Base-by-base conservation (phyloP, 1,139 yeast species). In the Meyerozyma athensensis region DNA sequence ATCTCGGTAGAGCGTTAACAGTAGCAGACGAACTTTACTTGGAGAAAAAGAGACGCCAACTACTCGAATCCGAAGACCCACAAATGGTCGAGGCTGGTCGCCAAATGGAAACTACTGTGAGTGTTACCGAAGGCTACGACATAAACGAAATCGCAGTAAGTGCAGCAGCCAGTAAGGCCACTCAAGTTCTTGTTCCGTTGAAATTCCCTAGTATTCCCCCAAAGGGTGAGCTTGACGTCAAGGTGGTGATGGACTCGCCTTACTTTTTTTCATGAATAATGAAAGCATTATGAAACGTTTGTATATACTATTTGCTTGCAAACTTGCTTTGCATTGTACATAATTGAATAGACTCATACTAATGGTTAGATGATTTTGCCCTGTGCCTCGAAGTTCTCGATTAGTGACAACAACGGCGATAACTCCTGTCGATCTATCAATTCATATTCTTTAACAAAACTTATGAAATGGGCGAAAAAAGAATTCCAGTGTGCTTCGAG, bases 401-500 rank as follows among this genome's bases (percentile, higher is more conserved):
- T 85, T 59, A 92, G 68, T 2, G 85, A 81, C 39, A 72, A 61
- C 46, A 92, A 65, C 1, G 98, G 98, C 42, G 72, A 84, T 62
- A 89, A 66, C 48, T 92, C 98, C 43, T 72, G 69, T 42, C 79
- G 65, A 47, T 90, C 97, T 35, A 92, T 70, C 47, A 92, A 72
- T 39, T 77, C 81, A 60, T 86, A 92, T 48, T 89, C 96, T 52
- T 84, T 83, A 13, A 84, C 79, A 53, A 92, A 86, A 40, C 95
- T 83, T 36, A 90, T 74, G 55, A 85, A 92, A 59, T 94, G 98
- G n/a, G 96, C 94, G 61, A 92, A 94, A 53, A 90, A 87, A 4
- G 97, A 89, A 61, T 94, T 92, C 96, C 96, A 92, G 58, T 94
- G 98, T 2, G 98, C 97, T 58, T 92, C 98, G 43, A 92, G 61